These are phyloP conservation scores for Thelonectria olida DNA, from an alignment of 2,329 filamentous ascomycete genomes.

Conservation along the genomic window DNA sequence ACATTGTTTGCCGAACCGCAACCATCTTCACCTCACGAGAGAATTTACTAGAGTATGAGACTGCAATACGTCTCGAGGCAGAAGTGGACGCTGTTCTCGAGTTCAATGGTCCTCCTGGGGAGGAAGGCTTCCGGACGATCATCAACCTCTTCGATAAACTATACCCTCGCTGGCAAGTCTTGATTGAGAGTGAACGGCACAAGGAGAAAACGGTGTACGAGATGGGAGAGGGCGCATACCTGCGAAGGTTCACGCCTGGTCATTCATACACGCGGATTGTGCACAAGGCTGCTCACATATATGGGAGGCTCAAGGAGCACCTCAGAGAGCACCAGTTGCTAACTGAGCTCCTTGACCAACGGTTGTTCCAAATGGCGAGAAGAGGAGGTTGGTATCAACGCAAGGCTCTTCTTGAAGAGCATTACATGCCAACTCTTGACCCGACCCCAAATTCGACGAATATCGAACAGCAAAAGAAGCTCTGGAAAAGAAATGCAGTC, in stretches of 20 bases:
- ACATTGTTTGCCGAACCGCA: slow-evolving; percentile 87
- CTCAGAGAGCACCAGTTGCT: slow-evolving; percentile 79
- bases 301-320: slow-evolving; percentile 85
- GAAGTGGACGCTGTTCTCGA: slow-evolving; percentile 85
- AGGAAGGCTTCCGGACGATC: slow-evolving; percentile 72
- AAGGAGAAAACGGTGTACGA: slow-evolving; percentile 84
- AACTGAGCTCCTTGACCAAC: slow-evolving; percentile 79
- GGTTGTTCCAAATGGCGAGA: slow-evolving; percentile 84
- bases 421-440: slow-evolving; percentile 81
- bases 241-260: slow-evolving; percentile 88
- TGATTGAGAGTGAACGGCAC: slow-evolving; percentile 77
- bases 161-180: slow-evolving; percentile 80
- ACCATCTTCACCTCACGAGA: slow-evolving; percentile 86
- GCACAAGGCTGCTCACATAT: slow-evolving; percentile 83
- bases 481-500: slow-evolving; percentile 82
- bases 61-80: slow-evolving; percentile 82
- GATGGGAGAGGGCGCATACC: slow-evolving; percentile 85
- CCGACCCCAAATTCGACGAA: slow-evolving; percentile 50
- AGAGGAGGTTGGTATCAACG: slow-evolving; percentile 95
- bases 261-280: slow-evolving; percentile 95
- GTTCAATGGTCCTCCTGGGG: slow-evolving; percentile 75
- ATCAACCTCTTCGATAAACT: slow-evolving; percentile 77
- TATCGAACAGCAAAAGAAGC: slow-evolving; percentile 71
- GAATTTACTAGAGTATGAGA: slow-evolving; percentile 87
- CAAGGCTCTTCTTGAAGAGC: slow-evolving; percentile 92